Evolutionary conservation across 805 yeast genomes (phyloP).

Genomic region (Kuraishia piskuri): DNA sequence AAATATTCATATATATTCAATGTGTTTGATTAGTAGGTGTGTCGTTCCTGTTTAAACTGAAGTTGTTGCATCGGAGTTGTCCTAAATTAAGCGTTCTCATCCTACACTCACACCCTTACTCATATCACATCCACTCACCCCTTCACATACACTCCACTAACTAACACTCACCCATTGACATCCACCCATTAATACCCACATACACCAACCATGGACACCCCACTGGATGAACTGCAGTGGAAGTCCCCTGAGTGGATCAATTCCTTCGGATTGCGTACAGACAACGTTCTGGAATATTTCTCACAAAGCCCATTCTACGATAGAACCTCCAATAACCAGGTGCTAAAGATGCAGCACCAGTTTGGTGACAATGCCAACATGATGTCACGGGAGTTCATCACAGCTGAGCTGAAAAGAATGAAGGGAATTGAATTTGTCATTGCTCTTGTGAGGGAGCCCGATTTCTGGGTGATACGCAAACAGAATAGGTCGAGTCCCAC

Average conservation of each 20-base stretch:
- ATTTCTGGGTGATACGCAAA: constrained; percentile 84
- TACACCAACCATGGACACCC: constrained; percentile 15
- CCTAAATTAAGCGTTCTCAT: no score
- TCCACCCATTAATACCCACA: not conserved
- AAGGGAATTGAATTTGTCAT: constrained; percentile 81
- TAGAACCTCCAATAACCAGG: constrained; percentile 89
- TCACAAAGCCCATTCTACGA: constrained; percentile 93
- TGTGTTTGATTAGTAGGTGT: no score
- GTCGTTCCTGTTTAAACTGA: no score
- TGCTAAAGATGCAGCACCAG: constrained; percentile 90
- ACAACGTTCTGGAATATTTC: constrained; percentile 88
- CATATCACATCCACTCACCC: not conserved
- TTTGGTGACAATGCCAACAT: constrained; percentile 45
- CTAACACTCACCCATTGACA: not conserved
- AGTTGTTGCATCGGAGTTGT: no score
- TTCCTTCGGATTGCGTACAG: constrained; percentile 75
- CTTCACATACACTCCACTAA: not conserved
- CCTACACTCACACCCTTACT: not conserved
- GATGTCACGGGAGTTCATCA: constrained; percentile 20
- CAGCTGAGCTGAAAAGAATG: constrained; percentile 60
- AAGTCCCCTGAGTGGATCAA: constrained; percentile 97
- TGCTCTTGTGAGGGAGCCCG: constrained; percentile 74
- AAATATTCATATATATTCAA: no score
- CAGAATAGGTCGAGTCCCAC: constrained; percentile 55
- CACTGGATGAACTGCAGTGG: constrained; percentile 91